Percentiles rank a stretch among this genome's conserved stretches.
Evolutionary conservation across 139 green algal species (phyloP).

Genomic region (Tetradesmus lagerheimii): DNA sequence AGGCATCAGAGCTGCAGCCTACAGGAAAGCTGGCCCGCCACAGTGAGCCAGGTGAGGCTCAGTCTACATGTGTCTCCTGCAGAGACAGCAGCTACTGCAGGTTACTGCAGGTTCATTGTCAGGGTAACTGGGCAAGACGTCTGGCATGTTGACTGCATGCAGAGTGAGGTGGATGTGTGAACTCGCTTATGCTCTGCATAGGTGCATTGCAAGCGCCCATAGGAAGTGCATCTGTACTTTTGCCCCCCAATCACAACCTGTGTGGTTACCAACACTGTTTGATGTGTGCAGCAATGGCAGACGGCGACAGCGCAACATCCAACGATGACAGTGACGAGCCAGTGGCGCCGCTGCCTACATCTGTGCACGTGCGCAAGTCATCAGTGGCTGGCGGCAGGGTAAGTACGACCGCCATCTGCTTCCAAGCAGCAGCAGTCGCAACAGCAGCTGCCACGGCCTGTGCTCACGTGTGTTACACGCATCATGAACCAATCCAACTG

Average conservation of each 20-base stretch:
- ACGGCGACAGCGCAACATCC: neutral
- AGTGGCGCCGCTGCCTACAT: neutral
- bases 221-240: no score
- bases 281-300: neutral
- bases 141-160: no score
- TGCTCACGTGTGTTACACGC: neutral
- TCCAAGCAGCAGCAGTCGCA: neutral
- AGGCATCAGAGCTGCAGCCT: constrained; percentile 39
- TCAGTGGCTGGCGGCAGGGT: constrained; percentile 26
- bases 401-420: neutral
- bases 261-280: neutral
- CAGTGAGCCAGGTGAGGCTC: constrained; percentile 22
- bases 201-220: no score
- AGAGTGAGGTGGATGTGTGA: neutral
- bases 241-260: neutral
- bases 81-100: no score
- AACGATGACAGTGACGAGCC: neutral
- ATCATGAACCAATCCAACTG: neutral
- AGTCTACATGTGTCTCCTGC: neutral
- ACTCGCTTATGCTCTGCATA: no score
- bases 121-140: no score
- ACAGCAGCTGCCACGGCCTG: neutral
- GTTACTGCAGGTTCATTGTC: no score
- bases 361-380: constrained; percentile 35
- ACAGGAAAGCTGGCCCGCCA: neutral